Conservation (phyloP, 805 yeast genomes). For the Blastobotrys peoriensis region DNA sequence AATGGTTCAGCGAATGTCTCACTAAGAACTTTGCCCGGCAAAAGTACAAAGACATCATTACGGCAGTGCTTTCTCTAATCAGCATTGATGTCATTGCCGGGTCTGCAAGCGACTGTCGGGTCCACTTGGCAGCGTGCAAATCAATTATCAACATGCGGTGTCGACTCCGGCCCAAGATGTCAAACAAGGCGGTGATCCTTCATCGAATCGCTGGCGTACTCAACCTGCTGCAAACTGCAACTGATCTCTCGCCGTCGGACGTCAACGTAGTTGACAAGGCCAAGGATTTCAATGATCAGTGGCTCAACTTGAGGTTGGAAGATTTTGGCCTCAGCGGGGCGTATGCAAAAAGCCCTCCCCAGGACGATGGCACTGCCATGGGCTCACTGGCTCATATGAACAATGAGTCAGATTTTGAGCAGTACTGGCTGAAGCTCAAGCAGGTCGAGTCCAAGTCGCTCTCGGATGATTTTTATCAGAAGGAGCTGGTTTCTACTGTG, state of each 20-base stretch:
- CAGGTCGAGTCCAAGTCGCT: conserved; percentile 5
- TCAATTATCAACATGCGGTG: conserved; percentile 64
- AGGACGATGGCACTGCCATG: conserved; percentile 11
- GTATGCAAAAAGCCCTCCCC: conserved; percentile 2
- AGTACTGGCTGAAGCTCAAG: conserved; percentile 22
- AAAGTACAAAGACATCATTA: conserved; percentile 76
- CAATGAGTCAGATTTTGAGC: conserved; percentile 21
- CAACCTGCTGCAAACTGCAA: conserved; percentile 71
- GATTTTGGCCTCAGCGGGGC: conserved; percentile 16
- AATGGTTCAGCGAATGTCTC: conserved; percentile 56
- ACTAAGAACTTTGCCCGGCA: conserved; percentile 45
- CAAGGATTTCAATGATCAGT: conserved; percentile 13
- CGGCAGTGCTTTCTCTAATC: conserved; percentile 80
- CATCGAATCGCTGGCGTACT: conserved; percentile 75
- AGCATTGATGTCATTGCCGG: conserved; percentile 89
- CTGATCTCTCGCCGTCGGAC: conserved; percentile 36
- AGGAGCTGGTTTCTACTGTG: conserved; percentile 49
- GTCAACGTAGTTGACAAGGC: neutral
- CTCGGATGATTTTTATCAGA: conserved; percentile 20
- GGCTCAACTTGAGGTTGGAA: conserved; percentile 24
- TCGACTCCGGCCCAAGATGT: conserved; percentile 55
- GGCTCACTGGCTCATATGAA: conserved; percentile 21
- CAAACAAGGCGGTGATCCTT: conserved; percentile 68
- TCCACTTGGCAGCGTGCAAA: conserved; percentile 72
- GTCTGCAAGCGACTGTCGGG: conserved; percentile 76